These are phyloP conservation scores for Suillus discolor DNA, from an alignment of 768 basidiomycete species.

Conservation along the genomic window DNA sequence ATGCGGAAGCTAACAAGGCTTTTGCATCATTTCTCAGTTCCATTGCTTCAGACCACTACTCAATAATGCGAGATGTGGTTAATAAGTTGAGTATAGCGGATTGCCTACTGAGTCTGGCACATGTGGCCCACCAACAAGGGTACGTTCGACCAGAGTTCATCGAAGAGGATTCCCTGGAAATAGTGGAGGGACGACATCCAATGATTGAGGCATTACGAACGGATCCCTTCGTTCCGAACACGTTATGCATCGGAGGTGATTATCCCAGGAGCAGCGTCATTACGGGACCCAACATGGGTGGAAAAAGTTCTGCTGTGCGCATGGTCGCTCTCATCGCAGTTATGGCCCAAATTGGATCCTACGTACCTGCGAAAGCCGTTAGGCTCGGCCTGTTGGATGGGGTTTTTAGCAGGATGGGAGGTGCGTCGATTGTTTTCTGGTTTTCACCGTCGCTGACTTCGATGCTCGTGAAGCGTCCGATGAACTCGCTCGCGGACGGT, in stretches of 20 bases:
- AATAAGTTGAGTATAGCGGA: constrained; percentile 84
- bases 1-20: constrained; percentile 65
- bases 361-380: constrained; percentile 81
- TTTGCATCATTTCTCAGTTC: constrained; percentile 70
- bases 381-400: constrained; percentile 82
- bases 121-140: constrained; percentile 71
- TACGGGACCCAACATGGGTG: constrained; percentile 87
- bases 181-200: constrained; percentile 87
- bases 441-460: constrained; percentile 7
- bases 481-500: constrained; percentile 82
- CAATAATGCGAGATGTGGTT: constrained; percentile 69
- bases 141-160: constrained; percentile 81
- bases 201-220: constrained; percentile 82
- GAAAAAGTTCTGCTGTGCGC: constrained; percentile 82
- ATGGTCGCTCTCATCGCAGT: constrained; percentile 78
- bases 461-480: constrained; percentile 64
- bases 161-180: constrained; percentile 66
- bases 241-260: constrained; percentile 61
- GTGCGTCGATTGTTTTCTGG: constrained; percentile 39
- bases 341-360: constrained; percentile 88
- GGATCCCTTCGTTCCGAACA: constrained; percentile 88
- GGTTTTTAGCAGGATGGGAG: constrained; percentile 89
- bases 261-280: constrained; percentile 64
- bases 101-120: constrained; percentile 84
- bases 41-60: constrained; percentile 69